Evolutionary conservation across 2,329 filamentous ascomycete species (phyloP), one percentile per base, ranked within the genome.

Genomic region (Dryadomyces quercivorus): DNA sequence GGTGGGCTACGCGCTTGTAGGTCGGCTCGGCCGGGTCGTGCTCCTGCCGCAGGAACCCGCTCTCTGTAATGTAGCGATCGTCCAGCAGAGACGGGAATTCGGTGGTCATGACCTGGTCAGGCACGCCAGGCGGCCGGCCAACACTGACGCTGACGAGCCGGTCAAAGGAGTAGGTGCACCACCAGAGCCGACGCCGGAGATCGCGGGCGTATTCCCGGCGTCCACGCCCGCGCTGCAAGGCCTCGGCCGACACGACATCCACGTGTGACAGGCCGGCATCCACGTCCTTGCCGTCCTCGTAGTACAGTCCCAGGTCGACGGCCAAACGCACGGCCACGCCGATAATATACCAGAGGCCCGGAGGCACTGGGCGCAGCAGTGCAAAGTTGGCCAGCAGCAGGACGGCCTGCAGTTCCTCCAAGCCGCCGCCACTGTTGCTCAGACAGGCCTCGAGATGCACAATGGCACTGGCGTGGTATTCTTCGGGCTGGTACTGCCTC

Each of bases 341-440:
- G 57, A 94, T 88, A 58, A 97, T 97, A 69, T 97, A 97, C 92
- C 92, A 97, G 47, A 97, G 72, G 15, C 93, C 93, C 0, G 92
- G 92, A 1, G 92, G 89, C 21, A 97, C 90, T 1, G 93, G 93
- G 54, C 92, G 80, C 59, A 97, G 75, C 50, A 98, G 75, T 8
- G 92, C 92, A 74, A 97, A 95, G 54, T 90, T 90, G 47, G 92
- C 91, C 48, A 97, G 75, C 45, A 97, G 73, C 50, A 97, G 71
- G 8, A 97, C 91, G n/a, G 90, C 90, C 65, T 97, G 92, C 52
- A 97, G 73, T 64, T 96, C 91, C 66, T 96, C 91, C 43, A 97
- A 69, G 0, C 89, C 90, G n/a, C 86, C 87, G n/a, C 87, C 87
- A 60, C 88, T 89, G 31, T 85, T 85, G 53, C 86, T 86, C 16